phyloP scores from a whole-genome alignment of 495 filamentous ascomycete species.

The Talaromyces trachyspermus region DNA sequence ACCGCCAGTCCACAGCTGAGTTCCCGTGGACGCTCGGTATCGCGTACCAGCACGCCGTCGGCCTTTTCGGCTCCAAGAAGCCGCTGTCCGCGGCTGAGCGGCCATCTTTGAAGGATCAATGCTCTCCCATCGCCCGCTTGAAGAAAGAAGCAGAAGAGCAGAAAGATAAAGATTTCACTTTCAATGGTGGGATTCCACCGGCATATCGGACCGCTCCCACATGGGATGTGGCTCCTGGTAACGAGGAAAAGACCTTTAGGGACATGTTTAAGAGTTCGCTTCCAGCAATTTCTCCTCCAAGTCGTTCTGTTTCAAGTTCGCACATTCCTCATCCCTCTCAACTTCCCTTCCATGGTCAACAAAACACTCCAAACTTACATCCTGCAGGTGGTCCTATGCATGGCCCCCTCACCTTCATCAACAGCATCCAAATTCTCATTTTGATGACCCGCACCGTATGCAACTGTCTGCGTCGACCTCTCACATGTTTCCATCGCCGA shows the following conservation, averaged over 20 bases:
- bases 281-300: conserved; percentile 55
- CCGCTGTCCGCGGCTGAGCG: conserved; percentile 44
- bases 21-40: conserved; percentile 40
- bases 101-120: conserved; percentile 56
- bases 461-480: conserved; percentile 71
- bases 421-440: conserved; percentile 56
- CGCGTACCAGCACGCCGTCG: conserved; percentile 41
- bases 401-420: conserved; percentile 63
- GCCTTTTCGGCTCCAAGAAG: conserved; percentile 56
- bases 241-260: conserved; percentile 61
- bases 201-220: conserved; percentile 73
- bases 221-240: conserved; percentile 59
- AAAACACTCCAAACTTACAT: conserved; percentile 32
- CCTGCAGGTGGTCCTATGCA: conserved; percentile 49
- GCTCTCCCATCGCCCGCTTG: conserved; percentile 71
- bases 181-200: conserved; percentile 68
- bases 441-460: conserved; percentile 79
- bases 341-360: conserved; percentile 59
- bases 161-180: conserved; percentile 38
- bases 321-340: conserved; percentile 70
- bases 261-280: conserved; percentile 66
- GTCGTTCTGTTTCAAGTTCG: conserved; percentile 50
- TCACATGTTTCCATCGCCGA: conserved; percentile 71
- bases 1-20: conserved; percentile 59
- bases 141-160: conserved; percentile 47